Evolutionary conservation across 257 asterid species (phyloP).

Genomic region (Solanum habrochaites): DNA sequence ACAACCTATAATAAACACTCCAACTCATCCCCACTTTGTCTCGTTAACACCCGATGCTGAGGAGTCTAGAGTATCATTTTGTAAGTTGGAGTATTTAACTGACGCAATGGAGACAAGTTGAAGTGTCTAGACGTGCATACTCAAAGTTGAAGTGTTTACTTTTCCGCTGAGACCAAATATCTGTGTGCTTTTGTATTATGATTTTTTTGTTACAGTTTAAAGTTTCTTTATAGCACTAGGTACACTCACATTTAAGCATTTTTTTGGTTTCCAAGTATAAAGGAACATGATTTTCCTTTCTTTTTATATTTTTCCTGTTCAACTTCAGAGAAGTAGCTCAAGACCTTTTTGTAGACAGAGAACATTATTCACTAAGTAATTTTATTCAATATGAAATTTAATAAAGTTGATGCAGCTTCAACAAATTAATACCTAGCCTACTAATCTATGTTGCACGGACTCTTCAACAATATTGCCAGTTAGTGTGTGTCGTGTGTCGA

Average conservation of each 20-base stretch:
- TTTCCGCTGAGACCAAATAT: rapidly evolving
- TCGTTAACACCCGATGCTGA: no score
- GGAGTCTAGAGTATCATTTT: no score
- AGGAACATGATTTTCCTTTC: background rate
- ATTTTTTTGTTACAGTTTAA: background rate
- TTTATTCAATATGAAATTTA: background rate
- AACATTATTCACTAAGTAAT: background rate
- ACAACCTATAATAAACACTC: no score
- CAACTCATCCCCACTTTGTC: no score
- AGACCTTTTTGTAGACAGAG: background rate
- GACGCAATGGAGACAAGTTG: background rate
- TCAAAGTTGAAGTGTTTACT: no score
- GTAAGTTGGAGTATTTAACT: no score
- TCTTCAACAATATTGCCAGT: background rate
- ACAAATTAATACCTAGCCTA: background rate
- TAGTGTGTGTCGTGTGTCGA: background rate
- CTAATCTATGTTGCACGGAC: background rate
- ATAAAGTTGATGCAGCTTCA: background rate
- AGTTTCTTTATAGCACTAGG: background rate
- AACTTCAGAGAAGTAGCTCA: background rate
- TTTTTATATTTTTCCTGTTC: background rate
- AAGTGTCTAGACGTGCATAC: background rate
- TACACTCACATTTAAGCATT: background rate
- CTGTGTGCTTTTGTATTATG: background rate
- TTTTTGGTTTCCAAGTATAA: background rate